Percentiles rank a stretch among this genome's conserved stretches.
Evolutionary conservation across 345 rosid genomes (phyloP).

Genomic region (Eucalyptus cloeziana): DNA sequence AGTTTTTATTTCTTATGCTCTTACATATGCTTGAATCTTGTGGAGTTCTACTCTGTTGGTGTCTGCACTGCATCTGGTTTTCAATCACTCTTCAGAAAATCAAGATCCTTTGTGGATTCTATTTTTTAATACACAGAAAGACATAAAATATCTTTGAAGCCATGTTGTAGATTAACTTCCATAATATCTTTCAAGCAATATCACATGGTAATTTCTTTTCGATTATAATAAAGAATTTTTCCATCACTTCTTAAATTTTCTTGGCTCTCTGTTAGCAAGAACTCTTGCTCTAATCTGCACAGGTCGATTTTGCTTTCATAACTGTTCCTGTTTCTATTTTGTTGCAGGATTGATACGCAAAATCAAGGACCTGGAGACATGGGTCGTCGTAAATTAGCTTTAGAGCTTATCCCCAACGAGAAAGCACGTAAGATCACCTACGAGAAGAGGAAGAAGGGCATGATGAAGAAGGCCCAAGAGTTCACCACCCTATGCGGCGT

Average conservation of each 20-base stretch:
- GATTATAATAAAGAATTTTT: neutral
- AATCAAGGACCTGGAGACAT: neutral
- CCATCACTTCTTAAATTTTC: neutral
- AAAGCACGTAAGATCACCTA: slow-evolving; percentile 4
- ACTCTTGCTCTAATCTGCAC: neutral
- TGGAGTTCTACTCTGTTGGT: neutral
- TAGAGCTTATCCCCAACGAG: slow-evolving; percentile 14
- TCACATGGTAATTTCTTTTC: neutral
- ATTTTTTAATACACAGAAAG: neutral
- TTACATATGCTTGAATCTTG: neutral
- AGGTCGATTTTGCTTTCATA: neutral
- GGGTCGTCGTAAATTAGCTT: slow-evolving; percentile 17
- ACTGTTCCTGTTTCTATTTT: neutral
- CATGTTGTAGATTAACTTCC: neutral
- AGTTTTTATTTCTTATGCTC: neutral
- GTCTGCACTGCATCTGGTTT: neutral
- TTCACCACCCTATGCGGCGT: slow-evolving; percentile 13
- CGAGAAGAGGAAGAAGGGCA: slow-evolving; percentile 13
- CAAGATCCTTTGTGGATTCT: neutral
- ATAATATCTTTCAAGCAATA: neutral
- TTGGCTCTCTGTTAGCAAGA: neutral
- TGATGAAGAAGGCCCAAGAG: slow-evolving; percentile 15
- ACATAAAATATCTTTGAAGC: neutral
- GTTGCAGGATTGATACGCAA: neutral
- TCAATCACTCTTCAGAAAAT: neutral